Evolutionary conservation across 345 rosid genomes (phyloP).

Genomic region (Ceriops zippeliana): DNA sequence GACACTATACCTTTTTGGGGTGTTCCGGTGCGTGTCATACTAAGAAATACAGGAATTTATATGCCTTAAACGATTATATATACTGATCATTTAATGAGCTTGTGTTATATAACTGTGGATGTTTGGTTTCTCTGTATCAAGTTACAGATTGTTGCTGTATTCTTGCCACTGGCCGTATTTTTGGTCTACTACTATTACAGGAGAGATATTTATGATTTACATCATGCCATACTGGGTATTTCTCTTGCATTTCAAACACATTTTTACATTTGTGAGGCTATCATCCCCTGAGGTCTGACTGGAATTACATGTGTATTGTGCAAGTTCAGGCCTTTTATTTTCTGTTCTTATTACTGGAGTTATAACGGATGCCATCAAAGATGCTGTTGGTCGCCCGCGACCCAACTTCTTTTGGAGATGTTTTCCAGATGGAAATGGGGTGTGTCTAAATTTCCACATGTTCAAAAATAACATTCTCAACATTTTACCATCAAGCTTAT

Average conservation of each 20-base stretch:
- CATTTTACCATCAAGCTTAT: neutral
- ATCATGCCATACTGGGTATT: conserved; percentile 54
- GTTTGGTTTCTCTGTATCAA: neutral
- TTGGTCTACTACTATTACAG: conserved; percentile 35
- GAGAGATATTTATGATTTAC: conserved; percentile 57
- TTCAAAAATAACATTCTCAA: neutral
- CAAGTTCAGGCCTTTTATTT: conserved; percentile 43
- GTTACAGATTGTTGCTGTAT: conserved; percentile 34
- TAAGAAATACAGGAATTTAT: neutral
- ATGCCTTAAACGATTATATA: neutral
- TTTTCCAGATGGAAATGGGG: conserved; percentile 55
- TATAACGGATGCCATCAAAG: conserved; percentile 59
- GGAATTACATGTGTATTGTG: neutral
- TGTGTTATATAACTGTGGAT: neutral
- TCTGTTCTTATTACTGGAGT: conserved; percentile 52
- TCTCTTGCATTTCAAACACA: conserved; percentile 1
- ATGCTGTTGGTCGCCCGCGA: conserved; percentile 59
- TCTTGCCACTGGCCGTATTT: conserved; percentile 44
- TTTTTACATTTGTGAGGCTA: neutral
- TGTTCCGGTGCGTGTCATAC: conserved; percentile 42
- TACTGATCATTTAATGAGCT: neutral
- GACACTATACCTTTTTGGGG: conserved; percentile 64
- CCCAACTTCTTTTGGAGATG: conserved; percentile 68
- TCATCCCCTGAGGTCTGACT: too few relatives aligned
- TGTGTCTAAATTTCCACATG: conserved; percentile 6